These are phyloP conservation scores for Cladochytrium tenue DNA, from an alignment of 371 early-diverging fungal genomes.

Conservation along the genomic window DNA sequence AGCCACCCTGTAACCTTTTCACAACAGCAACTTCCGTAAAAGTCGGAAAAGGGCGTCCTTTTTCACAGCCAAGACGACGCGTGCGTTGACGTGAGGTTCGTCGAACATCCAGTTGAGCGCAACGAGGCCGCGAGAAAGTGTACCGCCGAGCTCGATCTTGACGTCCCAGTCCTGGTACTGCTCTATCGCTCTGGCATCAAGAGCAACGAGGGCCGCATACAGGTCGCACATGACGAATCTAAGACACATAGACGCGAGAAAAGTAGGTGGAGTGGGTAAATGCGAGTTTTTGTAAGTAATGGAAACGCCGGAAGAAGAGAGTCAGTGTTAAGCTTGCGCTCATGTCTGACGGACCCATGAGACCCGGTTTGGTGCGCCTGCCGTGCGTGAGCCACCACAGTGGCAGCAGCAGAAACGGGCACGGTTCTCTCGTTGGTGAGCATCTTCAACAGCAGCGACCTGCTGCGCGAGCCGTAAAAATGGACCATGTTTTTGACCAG, in stretches of 20 bases:
- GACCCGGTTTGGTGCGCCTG: not conserved
- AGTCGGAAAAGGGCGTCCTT: too few species aligned
- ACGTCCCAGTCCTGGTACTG: slow-evolving; percentile 37
- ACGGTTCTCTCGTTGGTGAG: not conserved
- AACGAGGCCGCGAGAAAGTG: slow-evolving; percentile 30
- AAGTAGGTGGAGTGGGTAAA: not conserved
- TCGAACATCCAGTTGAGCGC: slow-evolving; percentile 32
- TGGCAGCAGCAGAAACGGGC: too few species aligned
- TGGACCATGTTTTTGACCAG: not conserved
- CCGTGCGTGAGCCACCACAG: not conserved
- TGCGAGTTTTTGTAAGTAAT: not conserved
- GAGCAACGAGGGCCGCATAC: slow-evolving; percentile 29
- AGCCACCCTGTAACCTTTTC: too few species aligned
- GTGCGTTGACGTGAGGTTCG: too few species aligned
- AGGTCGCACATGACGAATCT: slow-evolving; percentile 33
- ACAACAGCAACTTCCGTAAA: too few species aligned
- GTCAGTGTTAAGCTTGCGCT: not conserved
- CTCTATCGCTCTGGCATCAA: slow-evolving; percentile 28
- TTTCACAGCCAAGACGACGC: too few species aligned
- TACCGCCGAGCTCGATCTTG: slow-evolving; percentile 34
- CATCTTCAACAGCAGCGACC: not conserved
- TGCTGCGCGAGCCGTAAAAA: not conserved
- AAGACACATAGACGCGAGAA: not conserved
- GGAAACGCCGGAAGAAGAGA: not conserved
- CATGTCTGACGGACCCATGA: not conserved